These are phyloP conservation scores for Epichloe uncinata DNA, from an alignment of 2,329 filamentous ascomycete genomes.

Conservation along the genomic window DNA sequence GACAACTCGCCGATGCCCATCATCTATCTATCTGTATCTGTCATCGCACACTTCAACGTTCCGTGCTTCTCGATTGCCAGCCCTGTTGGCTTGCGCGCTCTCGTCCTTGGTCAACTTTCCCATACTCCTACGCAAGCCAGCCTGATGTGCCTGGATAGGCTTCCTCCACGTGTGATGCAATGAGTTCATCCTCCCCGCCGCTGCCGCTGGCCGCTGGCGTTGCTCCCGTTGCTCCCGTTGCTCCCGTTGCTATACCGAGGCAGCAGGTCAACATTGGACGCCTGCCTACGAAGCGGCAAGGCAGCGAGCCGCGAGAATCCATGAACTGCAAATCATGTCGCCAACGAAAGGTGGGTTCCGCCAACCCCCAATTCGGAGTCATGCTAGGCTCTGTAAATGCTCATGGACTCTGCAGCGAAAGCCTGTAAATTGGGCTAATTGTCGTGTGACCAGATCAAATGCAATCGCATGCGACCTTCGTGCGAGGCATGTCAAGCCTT, in stretches of 20 bases:
- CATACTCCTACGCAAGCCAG: too few species aligned
- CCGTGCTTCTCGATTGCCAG: too few species aligned
- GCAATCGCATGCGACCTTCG: slow-evolving; percentile 69
- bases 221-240: slow-evolving; percentile 22
- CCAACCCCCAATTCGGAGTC: not conserved
- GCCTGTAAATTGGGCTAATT: not conserved
- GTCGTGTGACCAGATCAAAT: slow-evolving; percentile 60
- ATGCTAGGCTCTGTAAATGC: not conserved
- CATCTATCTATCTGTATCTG: too few species aligned
- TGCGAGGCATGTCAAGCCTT: slow-evolving; percentile 87
- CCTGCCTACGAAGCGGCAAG: slow-evolving; percentile 55
- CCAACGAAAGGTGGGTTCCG: slow-evolving; percentile 62
- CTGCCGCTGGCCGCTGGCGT: not conserved
- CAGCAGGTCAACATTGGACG: slow-evolving; percentile 73
- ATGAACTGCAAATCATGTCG: slow-evolving; percentile 96
- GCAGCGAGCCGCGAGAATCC: slow-evolving; percentile 68
- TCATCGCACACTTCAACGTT: too few species aligned
- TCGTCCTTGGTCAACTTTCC: too few species aligned
- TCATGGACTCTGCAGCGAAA: not conserved
- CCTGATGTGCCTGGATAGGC: too few species aligned
- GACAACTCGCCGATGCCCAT: too few species aligned
- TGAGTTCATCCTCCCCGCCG: slow-evolving; percentile 15
- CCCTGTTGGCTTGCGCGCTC: too few species aligned
- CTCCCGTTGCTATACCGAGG: slow-evolving; percentile 49
- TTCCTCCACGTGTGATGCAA: slow-evolving; percentile 8